Conservation (phyloP, 768 basidiomycete species). For the Russula vinacea region DNA sequence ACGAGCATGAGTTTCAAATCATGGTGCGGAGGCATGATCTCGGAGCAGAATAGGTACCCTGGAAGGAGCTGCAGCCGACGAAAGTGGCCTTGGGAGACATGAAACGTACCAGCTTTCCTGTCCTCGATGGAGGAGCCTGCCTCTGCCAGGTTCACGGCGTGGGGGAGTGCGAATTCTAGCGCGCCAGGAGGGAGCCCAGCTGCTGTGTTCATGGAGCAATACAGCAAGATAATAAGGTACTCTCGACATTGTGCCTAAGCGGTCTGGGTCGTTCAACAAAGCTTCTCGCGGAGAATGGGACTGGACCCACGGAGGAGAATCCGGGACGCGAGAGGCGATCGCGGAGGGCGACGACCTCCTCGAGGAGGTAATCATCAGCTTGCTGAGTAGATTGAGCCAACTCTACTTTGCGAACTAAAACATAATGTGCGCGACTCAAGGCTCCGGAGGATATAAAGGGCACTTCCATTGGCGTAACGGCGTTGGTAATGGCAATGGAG, state of each 20-base stretch:
- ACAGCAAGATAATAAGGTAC: conserved; percentile 62
- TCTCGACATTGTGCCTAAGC: conserved; percentile 63
- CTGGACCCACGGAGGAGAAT: conserved; percentile 52
- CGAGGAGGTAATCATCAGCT: conserved; percentile 57
- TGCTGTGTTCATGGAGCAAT: conserved; percentile 56
- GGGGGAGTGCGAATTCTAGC: conserved; percentile 68
- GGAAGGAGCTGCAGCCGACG: background rate
- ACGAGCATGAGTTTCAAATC: conserved; percentile 81
- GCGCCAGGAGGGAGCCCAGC: conserved; percentile 43
- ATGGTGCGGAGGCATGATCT: conserved; percentile 64
- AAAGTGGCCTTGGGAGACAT: background rate
- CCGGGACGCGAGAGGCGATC: conserved; percentile 48
- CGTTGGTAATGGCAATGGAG: background rate
- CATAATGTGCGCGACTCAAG: conserved; percentile 69
- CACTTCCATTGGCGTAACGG: conserved; percentile 63
- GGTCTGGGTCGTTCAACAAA: conserved; percentile 8
- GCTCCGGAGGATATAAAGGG: conserved; percentile 79
- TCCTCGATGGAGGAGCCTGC: conserved; percentile 57
- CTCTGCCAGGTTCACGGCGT: conserved; percentile 76
- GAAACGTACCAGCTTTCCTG: conserved; percentile 59
- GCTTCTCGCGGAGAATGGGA: background rate
- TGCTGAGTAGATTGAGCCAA: conserved; percentile 51
- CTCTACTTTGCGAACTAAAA: conserved; percentile 72
- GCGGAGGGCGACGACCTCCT: conserved; percentile 59
- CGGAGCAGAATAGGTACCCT: conserved; percentile 79